Evolutionary conservation across 805 yeast species (phyloP).

Genomic region (Saccharomycopsis babjevae): DNA sequence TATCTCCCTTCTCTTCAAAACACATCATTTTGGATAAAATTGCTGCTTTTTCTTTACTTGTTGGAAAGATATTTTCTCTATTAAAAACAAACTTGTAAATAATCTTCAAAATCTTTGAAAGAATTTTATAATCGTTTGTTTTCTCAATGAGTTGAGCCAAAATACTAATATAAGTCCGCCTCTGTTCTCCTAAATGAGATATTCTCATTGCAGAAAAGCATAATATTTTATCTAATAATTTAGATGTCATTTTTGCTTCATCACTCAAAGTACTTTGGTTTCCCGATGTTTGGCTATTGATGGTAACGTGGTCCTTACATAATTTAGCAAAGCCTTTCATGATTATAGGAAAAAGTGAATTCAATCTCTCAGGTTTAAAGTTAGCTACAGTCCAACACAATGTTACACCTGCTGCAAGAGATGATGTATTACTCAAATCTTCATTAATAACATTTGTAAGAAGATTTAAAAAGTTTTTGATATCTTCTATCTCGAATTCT

Average conservation of each 20-base stretch:
- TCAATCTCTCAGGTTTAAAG: slow-evolving; percentile 63
- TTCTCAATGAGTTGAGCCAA: slow-evolving; percentile 87
- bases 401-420: slow-evolving; percentile 80
- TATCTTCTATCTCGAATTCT: slow-evolving; percentile 43
- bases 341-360: slow-evolving; percentile 60
- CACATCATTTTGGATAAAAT: slow-evolving; percentile 91
- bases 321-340: slow-evolving; percentile 85
- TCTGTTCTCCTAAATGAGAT: slow-evolving; percentile 82
- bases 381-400: slow-evolving; percentile 76
- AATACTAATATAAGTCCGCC: slow-evolving; percentile 76
- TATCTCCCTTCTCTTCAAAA: slow-evolving; percentile 63
- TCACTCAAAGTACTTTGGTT: slow-evolving; percentile 28
- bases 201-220: slow-evolving; percentile 74
- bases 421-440: slow-evolving; percentile 52
- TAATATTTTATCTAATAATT: slow-evolving; percentile 62
- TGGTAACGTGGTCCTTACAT: slow-evolving; percentile 71
- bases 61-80: slow-evolving; percentile 66
- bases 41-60: slow-evolving; percentile 93
- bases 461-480: slow-evolving; percentile 48
- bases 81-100: slow-evolving; percentile 87
- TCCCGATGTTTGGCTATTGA: slow-evolving; percentile 21
- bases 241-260: slow-evolving; percentile 74
- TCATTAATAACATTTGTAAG: slow-evolving; percentile 65
- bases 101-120: slow-evolving; percentile 63
- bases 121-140: slow-evolving; percentile 64